Conservation (phyloP, 2,329 filamentous ascomycete genomes). For the Cryoendolithus antarcticus region DNA sequence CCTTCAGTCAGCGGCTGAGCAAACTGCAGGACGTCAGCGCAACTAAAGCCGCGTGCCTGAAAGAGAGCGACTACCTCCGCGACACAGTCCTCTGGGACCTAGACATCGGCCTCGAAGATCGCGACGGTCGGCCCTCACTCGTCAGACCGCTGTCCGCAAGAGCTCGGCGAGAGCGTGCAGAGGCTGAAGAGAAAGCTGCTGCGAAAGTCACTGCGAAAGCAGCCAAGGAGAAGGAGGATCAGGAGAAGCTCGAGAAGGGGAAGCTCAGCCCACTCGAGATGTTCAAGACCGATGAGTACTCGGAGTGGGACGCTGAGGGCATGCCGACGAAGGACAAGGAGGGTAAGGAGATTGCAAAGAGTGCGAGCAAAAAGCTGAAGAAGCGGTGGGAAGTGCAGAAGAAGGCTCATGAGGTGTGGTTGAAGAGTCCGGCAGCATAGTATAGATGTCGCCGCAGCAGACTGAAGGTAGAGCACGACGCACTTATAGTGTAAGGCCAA, state of each 20-base stretch:
- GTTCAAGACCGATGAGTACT: slow-evolving; percentile 51
- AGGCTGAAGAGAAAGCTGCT: slow-evolving; percentile 34
- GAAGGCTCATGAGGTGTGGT: slow-evolving; percentile 60
- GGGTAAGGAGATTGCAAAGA: slow-evolving; percentile 72
- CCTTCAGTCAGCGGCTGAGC: slow-evolving; percentile 50
- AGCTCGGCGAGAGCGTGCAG: slow-evolving; percentile 38
- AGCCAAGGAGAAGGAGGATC: slow-evolving; percentile 38
- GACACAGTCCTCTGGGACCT: slow-evolving; percentile 71
- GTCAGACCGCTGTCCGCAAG: slow-evolving; percentile 50
- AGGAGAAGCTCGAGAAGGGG: slow-evolving; percentile 40
- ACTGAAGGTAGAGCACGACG: too few species aligned
- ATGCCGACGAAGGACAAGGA: slow-evolving; percentile 65
- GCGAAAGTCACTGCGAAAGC: slow-evolving; percentile 38
- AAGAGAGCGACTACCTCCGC: slow-evolving; percentile 67
- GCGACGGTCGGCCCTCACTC: slow-evolving; percentile 55
- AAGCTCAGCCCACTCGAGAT: slow-evolving; percentile 46
- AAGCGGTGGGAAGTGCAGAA: slow-evolving; percentile 90
- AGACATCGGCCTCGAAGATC: slow-evolving; percentile 79
- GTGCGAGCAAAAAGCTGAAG: slow-evolving; percentile 63
- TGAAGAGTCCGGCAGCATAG: slow-evolving; percentile 1
- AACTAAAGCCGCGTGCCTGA: slow-evolving; percentile 59
- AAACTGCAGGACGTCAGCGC: slow-evolving; percentile 36
- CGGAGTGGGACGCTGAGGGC: slow-evolving; percentile 72
- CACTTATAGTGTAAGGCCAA: too few species aligned
- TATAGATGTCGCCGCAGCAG: too few species aligned